These are phyloP conservation scores for Athelia psychrophila DNA, from an alignment of 1,284 basidiomycete genomes.

Conservation along the genomic window DNA sequence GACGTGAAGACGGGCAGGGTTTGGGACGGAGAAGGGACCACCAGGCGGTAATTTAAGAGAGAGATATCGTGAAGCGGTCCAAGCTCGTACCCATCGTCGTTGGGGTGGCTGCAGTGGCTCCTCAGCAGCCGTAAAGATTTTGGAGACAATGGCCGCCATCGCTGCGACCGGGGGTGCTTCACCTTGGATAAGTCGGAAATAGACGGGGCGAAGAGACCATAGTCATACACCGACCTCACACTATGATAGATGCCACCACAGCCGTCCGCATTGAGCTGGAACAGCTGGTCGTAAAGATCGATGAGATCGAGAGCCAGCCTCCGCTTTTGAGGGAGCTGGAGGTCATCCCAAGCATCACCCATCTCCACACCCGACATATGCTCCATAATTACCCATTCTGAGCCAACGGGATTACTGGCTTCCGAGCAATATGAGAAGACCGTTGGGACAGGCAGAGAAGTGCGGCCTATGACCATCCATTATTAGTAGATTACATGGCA, in stretches of 20 bases:
- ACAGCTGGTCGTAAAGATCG: slow-evolving; percentile 1
- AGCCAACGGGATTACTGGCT: neutral
- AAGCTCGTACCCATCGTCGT: neutral
- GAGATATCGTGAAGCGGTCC: neutral
- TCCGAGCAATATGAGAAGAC: neutral
- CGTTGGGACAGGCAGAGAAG: neutral
- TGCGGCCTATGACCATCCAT: neutral
- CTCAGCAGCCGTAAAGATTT: neutral
- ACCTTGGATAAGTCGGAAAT: neutral
- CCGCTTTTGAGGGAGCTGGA: neutral
- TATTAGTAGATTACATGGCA: neutral
- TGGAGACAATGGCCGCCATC: neutral
- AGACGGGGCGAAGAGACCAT: neutral
- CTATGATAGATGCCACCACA: slow-evolving; percentile 1
- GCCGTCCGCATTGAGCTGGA: neutral
- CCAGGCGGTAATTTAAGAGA: neutral
- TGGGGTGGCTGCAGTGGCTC: neutral
- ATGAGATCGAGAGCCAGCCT: neutral
- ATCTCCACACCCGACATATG: neutral
- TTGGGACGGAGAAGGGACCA: slow-evolving; percentile 1
- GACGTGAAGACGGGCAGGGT: neutral
- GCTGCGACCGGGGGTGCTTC: neutral
- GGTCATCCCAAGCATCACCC: neutral
- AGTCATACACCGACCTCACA: neutral
- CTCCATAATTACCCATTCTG: neutral